These are phyloP conservation scores for Euphorbia pulcherrima DNA, from an alignment of 345 rosid species.

Conservation along the genomic window DNA sequence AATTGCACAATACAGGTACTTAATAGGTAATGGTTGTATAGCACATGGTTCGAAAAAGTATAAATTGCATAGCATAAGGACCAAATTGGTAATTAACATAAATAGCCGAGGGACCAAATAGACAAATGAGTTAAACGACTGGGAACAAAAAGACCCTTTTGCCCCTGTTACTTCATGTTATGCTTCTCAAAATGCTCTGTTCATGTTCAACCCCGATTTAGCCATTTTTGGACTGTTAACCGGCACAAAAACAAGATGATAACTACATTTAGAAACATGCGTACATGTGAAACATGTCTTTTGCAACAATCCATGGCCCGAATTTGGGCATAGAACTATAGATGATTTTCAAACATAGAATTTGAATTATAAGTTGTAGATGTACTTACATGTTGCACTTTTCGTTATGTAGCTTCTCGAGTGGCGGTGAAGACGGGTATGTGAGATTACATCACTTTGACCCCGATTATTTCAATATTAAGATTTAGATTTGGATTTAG, in stretches of 20 bases:
- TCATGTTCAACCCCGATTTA: neutral
- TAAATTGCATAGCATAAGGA: too few relatives aligned
- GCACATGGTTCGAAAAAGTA: too few relatives aligned
- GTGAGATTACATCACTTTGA: slow-evolving; percentile 96
- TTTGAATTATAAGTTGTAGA: neutral
- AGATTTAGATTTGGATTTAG: slow-evolving; percentile 26
- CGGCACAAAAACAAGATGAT: neutral
- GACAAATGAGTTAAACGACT: too few relatives aligned
- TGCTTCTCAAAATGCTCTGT: neutral
- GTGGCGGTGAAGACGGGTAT: slow-evolving; percentile 97
- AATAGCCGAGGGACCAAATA: too few relatives aligned
- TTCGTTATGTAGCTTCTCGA: slow-evolving; percentile 57
- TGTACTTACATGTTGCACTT: neutral
- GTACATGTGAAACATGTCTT: neutral
- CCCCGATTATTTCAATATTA: slow-evolving; percentile 73
- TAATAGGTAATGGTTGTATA: too few relatives aligned
- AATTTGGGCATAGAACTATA: neutral
- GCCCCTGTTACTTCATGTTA: neutral
- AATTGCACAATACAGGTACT: too few relatives aligned
- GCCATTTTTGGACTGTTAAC: neutral
- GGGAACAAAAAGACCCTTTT: too few relatives aligned
- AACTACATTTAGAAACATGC: neutral
- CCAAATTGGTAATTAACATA: too few relatives aligned
- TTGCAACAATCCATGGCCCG: neutral
- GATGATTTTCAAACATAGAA: neutral